Evolutionary conservation across 768 basidiomycete species (phyloP), one percentile per base, ranked within the genome.

Genomic region (Gymnopilus junonius): DNA sequence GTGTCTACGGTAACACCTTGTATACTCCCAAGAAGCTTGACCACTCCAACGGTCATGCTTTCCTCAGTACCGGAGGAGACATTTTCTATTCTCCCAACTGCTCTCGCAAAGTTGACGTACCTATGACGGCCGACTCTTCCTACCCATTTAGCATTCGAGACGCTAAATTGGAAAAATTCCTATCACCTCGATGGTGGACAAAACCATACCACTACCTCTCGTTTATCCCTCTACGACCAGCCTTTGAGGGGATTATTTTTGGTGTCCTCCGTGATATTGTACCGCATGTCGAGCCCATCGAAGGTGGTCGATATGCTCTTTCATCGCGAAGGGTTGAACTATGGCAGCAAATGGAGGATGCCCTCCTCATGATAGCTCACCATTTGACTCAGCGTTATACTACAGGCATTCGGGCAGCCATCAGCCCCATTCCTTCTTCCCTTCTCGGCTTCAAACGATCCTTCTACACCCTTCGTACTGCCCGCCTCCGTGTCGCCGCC

Each of bases 121-220:
- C 58, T 32, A 12, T 17, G 37, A 17, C 21, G 12, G 21, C 27
- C 29, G 31, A 59, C 17, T 31, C 21, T 32, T 35, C 32, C 27
- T 48, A 50, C 29, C 42, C 31, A 14, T 46, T 59, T 21, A 14
- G 23, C n/a, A 17, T 34, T 23, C 32, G n/a, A 8, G 42, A 32
- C 8, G 34, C 25, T 15, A 46, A 34, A 34, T 48, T 32, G 17
- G 29, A 59, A n/a, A 27, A 32, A 10, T 61, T 46, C 34, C 39
- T 46, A 15, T 51, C 35, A 12, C 62, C 62, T 54, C 21, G 37
- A 39, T 62, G 61, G 61, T 62, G 61, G 61, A 56, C 54, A 23
- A 29, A 23, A 23, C 53, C 40, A 21, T 62, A 55, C 39, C 35
- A 35, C 43, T 55, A n/a, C 31, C 39, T 62, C 14, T 20, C 39